phyloP scores from a whole-genome alignment of 2,329 filamentous ascomycete species.

The Colletotrichum sp. region DNA sequence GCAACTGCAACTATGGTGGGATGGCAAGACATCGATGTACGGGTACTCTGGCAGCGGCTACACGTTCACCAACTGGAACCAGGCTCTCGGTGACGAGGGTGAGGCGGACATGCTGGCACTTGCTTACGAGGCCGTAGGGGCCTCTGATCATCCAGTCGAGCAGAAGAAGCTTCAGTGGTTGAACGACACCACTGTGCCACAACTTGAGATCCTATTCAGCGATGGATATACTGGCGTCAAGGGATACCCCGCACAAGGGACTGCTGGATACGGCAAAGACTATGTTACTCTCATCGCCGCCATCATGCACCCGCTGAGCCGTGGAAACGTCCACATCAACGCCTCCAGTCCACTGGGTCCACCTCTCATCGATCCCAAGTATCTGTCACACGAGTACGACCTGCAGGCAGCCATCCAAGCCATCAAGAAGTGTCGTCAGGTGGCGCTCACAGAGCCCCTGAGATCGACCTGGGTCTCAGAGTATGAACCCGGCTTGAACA shows the following conservation, averaged over 20 bases:
- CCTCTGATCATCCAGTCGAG: constrained; percentile 33
- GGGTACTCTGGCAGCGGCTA: constrained; percentile 44
- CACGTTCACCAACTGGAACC: constrained; percentile 45
- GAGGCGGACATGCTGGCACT: constrained; percentile 31
- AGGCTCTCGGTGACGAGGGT: constrained; percentile 34
- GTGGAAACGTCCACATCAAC: constrained; percentile 36
- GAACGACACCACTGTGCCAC: constrained; percentile 37
- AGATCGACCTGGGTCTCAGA: constrained; percentile 32
- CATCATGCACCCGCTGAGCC: constrained; percentile 33
- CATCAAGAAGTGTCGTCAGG: constrained; percentile 33
- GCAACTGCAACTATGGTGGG: constrained; percentile 40
- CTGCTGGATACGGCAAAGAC: constrained; percentile 29
- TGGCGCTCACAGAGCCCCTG: constrained; percentile 34
- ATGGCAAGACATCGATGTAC: constrained; percentile 35
- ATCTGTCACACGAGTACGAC: constrained; percentile 23
- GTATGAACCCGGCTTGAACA: constrained; percentile 33
- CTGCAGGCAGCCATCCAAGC: constrained; percentile 32
- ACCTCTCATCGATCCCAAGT: constrained; percentile 37
- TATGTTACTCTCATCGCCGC: constrained; percentile 32
- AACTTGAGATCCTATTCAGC: constrained; percentile 48
- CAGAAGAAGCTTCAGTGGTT: constrained; percentile 45
- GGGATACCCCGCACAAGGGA: constrained; percentile 33
- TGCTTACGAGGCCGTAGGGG: constrained; percentile 33
- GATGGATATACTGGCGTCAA: constrained; percentile 48
- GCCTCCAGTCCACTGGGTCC: constrained; percentile 33